These are phyloP conservation scores for Geranium incanum DNA, from an alignment of 441 rosid genomes.

Conservation along the genomic window DNA sequence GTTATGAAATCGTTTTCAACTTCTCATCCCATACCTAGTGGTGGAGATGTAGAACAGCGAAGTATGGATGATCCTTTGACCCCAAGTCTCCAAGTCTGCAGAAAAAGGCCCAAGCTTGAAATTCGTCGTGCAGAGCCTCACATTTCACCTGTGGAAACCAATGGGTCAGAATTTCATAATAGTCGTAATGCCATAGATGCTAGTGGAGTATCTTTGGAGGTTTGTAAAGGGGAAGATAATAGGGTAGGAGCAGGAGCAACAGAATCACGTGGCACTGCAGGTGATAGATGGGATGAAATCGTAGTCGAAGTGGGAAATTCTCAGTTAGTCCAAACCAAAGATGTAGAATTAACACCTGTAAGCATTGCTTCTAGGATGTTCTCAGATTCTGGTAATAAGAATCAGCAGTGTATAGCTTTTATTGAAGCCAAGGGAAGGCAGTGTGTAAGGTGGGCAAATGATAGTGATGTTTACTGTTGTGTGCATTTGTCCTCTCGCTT, in stretches of 20 bases:
- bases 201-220: conserved; percentile 28
- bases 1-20: conserved; percentile 72
- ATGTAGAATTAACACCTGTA: conserved; percentile 37
- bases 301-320: conserved; percentile 55
- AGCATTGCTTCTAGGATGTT: conserved; percentile 34
- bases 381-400: conserved; percentile 53
- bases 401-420: conserved; percentile 78
- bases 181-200: conserved; percentile 35
- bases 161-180: conserved; percentile 49
- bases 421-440: conserved; percentile 92
- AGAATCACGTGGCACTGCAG: conserved; percentile 43
- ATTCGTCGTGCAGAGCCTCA: conserved; percentile 87
- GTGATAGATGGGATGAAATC: conserved; percentile 64
- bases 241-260: conserved; percentile 31
- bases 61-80: conserved; percentile 37
- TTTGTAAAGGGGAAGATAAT: conserved; percentile 26
- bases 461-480: conserved; percentile 93
- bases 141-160: conserved; percentile 44
- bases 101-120: conserved; percentile 91
- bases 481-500: conserved; percentile 97
- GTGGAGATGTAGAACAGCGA: conserved; percentile 37
- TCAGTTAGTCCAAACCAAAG: conserved; percentile 29
- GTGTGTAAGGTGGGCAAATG: conserved; percentile 97
- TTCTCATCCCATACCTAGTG: conserved; percentile 38
- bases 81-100: conserved; percentile 44